phyloP scores from a whole-genome alignment of 2,329 filamentous ascomycete species.

The Epichloe glyceriae region DNA sequence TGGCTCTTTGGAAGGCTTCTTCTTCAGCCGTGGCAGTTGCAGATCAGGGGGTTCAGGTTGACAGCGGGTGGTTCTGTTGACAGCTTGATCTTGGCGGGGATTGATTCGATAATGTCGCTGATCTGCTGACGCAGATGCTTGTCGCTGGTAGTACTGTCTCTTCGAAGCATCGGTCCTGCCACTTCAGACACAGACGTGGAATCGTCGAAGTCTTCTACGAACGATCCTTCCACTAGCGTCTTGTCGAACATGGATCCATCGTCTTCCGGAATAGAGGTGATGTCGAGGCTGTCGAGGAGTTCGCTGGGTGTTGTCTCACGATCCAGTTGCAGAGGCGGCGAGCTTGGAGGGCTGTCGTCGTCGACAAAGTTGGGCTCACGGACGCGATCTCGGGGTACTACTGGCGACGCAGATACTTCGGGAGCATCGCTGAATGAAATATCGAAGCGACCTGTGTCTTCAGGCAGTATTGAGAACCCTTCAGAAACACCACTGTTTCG shows the following conservation, averaged over 20 bases:
- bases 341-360: slow-evolving; percentile 34
- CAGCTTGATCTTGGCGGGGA: slow-evolving; percentile 69
- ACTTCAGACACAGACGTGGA: slow-evolving; percentile 21
- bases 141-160: slow-evolving; percentile 33
- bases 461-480: slow-evolving; percentile 27
- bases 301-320: slow-evolving; percentile 21
- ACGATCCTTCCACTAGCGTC: slow-evolving; percentile 30
- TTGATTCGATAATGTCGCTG: slow-evolving; percentile 60
- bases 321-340: slow-evolving; percentile 25
- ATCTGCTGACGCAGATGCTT: slow-evolving; percentile 71
- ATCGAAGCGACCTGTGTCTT: slow-evolving; percentile 24
- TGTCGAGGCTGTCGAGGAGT: slow-evolving; percentile 33
- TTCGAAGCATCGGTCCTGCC: slow-evolving; percentile 12
- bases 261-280: slow-evolving; percentile 27
- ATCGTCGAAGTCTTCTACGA: slow-evolving; percentile 34
- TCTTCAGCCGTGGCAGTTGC: slow-evolving; percentile 34
- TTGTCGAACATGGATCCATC: slow-evolving; percentile 24
- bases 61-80: slow-evolving; percentile 38
- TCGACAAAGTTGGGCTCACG: slow-evolving; percentile 23
- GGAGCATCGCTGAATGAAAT: slow-evolving; percentile 28
- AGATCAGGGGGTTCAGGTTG: slow-evolving; percentile 48
- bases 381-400: slow-evolving; percentile 16
- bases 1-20: slow-evolving; percentile 29
- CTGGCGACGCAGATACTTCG: slow-evolving; percentile 32
- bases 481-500: slow-evolving; percentile 21